Conservation (phyloP, 106 monocot genomes). For the Dioscorea dumetorum region DNA sequence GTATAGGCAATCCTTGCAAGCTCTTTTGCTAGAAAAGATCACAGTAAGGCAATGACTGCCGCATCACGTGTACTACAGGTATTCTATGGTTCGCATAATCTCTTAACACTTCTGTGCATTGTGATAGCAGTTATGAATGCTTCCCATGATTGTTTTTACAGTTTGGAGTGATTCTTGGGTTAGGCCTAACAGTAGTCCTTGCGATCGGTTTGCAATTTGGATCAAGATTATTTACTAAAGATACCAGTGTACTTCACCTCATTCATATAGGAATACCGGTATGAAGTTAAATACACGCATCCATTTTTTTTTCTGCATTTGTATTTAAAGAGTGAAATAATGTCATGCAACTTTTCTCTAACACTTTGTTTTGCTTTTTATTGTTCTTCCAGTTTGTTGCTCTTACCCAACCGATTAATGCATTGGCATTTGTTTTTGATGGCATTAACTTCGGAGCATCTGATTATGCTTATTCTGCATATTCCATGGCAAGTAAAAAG, state of each 20-base stretch:
- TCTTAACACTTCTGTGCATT: background rate
- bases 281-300: background rate
- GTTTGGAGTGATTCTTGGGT: conserved; percentile 27
- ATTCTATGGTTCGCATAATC: background rate
- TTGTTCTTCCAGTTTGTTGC: conserved; percentile 67
- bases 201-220: conserved; percentile 58
- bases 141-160: conserved; percentile 1
- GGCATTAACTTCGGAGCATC: conserved; percentile 96
- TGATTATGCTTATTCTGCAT: conserved; percentile 89
- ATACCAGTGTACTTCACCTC: conserved; percentile 52
- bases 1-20: conserved; percentile 61
- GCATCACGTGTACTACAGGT: conserved; percentile 78
- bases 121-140: background rate
- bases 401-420: conserved; percentile 79
- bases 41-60: conserved; percentile 31
- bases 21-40: conserved; percentile 48
- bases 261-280: conserved; percentile 80
- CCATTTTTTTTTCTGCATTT: background rate
- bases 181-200: conserved; percentile 43
- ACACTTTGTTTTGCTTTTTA: background rate
- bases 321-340: background rate
- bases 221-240: conserved; percentile 71
- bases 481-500: conserved; percentile 67
- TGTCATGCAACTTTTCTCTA: no score
- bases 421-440: conserved; percentile 89